Percentiles rank a stretch among this genome's conserved stretches.
Evolutionary conservation across 2,329 filamentous ascomycete genomes (phyloP).

Genomic region (Xylaria sp.): DNA sequence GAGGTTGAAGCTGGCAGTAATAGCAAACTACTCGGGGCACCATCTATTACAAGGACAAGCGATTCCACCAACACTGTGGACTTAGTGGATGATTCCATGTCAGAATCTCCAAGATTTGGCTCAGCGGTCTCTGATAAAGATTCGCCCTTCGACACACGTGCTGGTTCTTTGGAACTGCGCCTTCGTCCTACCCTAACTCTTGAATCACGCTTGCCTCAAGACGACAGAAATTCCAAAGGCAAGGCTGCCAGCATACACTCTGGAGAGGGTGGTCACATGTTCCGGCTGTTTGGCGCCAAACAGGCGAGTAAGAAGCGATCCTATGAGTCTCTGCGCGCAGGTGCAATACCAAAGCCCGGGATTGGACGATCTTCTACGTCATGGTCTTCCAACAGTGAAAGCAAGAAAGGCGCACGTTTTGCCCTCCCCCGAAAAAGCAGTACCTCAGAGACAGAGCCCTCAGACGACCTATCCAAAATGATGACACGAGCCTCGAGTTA

Average conservation of each 20-base stretch:
- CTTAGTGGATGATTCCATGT: conserved; percentile 51
- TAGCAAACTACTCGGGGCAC: conserved; percentile 66
- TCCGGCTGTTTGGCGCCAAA: conserved; percentile 65
- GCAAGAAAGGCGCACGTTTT: conserved; percentile 66
- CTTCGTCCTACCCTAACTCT: conserved; percentile 83
- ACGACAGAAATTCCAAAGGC: conserved; percentile 52
- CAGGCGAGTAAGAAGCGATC: conserved; percentile 64
- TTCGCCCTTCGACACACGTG: conserved; percentile 67
- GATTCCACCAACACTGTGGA: conserved; percentile 60
- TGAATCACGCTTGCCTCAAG: conserved; percentile 53
- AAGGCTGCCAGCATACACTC: conserved; percentile 64
- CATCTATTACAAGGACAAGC: conserved; percentile 65
- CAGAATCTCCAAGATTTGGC: conserved; percentile 54
- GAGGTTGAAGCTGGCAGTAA: conserved; percentile 61
- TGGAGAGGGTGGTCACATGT: conserved; percentile 59
- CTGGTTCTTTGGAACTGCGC: conserved; percentile 82
- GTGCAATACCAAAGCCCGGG: conserved; percentile 55
- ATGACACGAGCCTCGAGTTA: conserved; percentile 94
- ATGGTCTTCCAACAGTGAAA: conserved; percentile 53
- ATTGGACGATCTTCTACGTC: conserved; percentile 60
- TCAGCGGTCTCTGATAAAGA: conserved; percentile 59
- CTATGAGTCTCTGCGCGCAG: conserved; percentile 64
- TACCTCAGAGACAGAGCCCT: conserved; percentile 68
- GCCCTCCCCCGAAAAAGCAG: conserved; percentile 62
- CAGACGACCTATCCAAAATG: conserved; percentile 96